Evolutionary conservation across 2,329 filamentous ascomycete genomes (phyloP).

Genomic region (Fusarium sp.): DNA sequence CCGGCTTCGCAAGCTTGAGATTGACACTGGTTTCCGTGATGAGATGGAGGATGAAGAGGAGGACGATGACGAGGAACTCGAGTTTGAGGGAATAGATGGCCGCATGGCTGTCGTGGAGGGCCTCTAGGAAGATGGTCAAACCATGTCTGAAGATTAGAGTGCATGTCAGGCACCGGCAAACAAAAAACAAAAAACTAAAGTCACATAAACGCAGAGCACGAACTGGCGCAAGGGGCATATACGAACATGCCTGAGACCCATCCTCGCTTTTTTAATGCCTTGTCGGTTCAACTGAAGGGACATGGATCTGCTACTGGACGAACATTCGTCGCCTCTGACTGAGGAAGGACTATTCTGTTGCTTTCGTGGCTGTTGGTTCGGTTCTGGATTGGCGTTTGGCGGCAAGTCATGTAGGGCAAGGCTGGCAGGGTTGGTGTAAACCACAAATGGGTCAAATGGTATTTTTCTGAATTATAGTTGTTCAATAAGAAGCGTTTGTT

Average conservation of each 20-base stretch:
- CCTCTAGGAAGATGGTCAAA: slow-evolving; percentile 25
- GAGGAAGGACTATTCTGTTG: slow-evolving; percentile 16
- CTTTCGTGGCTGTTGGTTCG: slow-evolving; percentile 31
- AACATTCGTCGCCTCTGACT: neutral
- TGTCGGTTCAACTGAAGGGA: neutral
- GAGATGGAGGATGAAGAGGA: slow-evolving; percentile 74
- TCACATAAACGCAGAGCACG: neutral
- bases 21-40: slow-evolving; percentile 85
- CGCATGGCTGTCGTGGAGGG: slow-evolving; percentile 47
- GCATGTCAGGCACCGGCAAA: slow-evolving; percentile 1
- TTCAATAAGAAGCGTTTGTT: slow-evolving; percentile 41
- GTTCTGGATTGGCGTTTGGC: slow-evolving; percentile 45
- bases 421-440: slow-evolving; percentile 35
- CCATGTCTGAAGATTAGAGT: slow-evolving; percentile 5
- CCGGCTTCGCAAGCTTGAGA: slow-evolving; percentile 75
- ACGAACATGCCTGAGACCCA: neutral
- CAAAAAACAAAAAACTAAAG: neutral
- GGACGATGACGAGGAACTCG: slow-evolving; percentile 65
- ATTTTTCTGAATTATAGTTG: slow-evolving; percentile 36
- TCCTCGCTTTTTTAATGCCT: neutral
- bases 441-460: slow-evolving; percentile 31
- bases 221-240: slow-evolving; percentile 14
- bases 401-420: slow-evolving; percentile 34
- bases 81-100: slow-evolving; percentile 54
- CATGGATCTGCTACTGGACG: slow-evolving; percentile 1